Conservation (phyloP, 2,329 filamentous ascomycete species). For the Colletotrichum lini region DNA sequence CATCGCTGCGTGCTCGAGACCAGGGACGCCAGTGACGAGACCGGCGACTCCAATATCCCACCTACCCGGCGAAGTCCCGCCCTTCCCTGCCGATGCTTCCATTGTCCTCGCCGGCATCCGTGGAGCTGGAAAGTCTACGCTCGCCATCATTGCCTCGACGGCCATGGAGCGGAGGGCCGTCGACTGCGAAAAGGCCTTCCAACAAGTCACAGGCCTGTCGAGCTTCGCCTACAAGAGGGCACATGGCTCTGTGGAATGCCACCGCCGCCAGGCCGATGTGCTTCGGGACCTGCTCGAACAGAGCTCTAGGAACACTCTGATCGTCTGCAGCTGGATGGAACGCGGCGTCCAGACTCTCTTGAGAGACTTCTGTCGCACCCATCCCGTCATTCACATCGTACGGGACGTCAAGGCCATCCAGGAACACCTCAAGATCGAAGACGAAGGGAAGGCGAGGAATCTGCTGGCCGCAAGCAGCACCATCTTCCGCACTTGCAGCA, state of each 20-base stretch:
- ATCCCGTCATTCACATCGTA: constrained; percentile 80
- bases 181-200: constrained; percentile 78
- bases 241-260: constrained; percentile 74
- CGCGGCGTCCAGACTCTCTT: constrained; percentile 73
- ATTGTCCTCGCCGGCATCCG: constrained; percentile 81
- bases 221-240: constrained; percentile 74
- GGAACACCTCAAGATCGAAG: constrained; percentile 70
- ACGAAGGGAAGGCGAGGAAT: constrained; percentile 69
- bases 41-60: constrained; percentile 32
- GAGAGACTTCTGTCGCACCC: constrained; percentile 72
- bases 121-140: constrained; percentile 81
- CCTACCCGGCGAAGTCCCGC: constrained; percentile 34
- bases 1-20: constrained; percentile 34
- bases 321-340: constrained; percentile 82
- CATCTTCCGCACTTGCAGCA: constrained; percentile 77
- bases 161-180: constrained; percentile 78
- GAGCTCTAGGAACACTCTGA: constrained; percentile 74
- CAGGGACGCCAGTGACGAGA: constrained; percentile 34
- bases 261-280: constrained; percentile 73
- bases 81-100: constrained; percentile 68
- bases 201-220: constrained; percentile 73
- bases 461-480: constrained; percentile 70
- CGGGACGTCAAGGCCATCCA: constrained; percentile 77
- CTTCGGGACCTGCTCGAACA: constrained; percentile 71
- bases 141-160: constrained; percentile 82